Conservation (phyloP, 306 rosid species). For the Heteromeles arbutifolia region DNA sequence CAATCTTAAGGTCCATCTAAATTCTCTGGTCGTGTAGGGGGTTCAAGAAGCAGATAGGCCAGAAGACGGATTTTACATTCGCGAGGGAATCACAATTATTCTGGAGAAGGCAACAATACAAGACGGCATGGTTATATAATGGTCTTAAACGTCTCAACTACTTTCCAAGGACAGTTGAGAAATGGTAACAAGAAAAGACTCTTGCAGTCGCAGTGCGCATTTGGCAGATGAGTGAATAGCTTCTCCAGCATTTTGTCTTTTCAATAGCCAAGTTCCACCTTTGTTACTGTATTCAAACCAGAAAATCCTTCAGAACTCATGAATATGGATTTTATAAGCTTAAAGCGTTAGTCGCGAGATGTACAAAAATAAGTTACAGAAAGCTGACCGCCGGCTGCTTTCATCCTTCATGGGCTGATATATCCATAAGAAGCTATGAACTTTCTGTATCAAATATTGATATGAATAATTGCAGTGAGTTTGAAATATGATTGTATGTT, state of each 20-base stretch:
- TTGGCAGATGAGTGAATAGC: neutral
- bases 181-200: constrained; percentile 10
- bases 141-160: neutral
- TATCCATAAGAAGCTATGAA: neutral
- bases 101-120: constrained; percentile 67
- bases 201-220: neutral
- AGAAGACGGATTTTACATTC: constrained; percentile 72
- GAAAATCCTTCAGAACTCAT: constrained; percentile 23
- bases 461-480: neutral
- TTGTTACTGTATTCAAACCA: constrained; percentile 17
- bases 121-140: constrained; percentile 63
- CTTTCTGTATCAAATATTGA: neutral
- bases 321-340: neutral
- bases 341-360: neutral
- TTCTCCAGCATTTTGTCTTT: constrained; percentile 5
- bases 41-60: constrained; percentile 80
- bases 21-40: constrained; percentile 37
- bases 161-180: constrained; percentile 4
- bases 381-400: neutral
- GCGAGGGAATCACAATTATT: constrained; percentile 68
- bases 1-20: neutral
- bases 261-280: constrained; percentile 19
- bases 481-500: neutral
- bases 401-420: neutral
- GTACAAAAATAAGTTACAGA: constrained; percentile 26